Base-by-base conservation (phyloP, 140 eudicot genomes). In the Ambrosia hybrid region DNA sequence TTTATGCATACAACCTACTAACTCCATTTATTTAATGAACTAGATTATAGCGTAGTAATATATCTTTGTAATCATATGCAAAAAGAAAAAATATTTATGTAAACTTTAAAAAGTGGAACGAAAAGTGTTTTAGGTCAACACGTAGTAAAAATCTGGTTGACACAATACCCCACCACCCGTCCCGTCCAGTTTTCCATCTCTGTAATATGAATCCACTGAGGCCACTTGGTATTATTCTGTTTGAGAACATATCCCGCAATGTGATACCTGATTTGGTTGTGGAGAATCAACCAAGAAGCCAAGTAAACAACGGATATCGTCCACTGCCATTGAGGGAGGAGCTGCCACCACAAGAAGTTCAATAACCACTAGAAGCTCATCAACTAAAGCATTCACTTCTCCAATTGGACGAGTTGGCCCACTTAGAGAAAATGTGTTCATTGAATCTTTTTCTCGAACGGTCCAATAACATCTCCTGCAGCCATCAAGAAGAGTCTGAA, bases 381-480 rank as follows among this genome's bases (percentile, higher is more conserved):
- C 99, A 65, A 90, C 89, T 73, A 94, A 83, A 71, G 99, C 99
- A 81, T 94, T 94, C 75, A 94, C 95, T 80, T 90, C 97, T 51
- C 99, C 99, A 61, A 90, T 74, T 55, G 95, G 96, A 43, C 90
- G 94, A n/a, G 74, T 67, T 17, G 61, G 80, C 73, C 80, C 90
- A 68, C 67, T 80, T 45, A 79, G 41, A 48, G 96, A 83, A 84
- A 86, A 88, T 13, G 95, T 83, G 70, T 86, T 82, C 58, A 86
- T 65, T 5, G 99, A 94, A 79, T 94, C 99, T 68, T 75, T 85
- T 68, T 94, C 99, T 52, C 86, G 92, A 36, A 90, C 79, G 34
- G 81, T 88, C 99, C 99, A 94, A 82, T 94, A 94, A 78, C 99
- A 94, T 79, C 89, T 76, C 80, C 99, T 86, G 74, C 97, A 94